Evolutionary conservation across 2,329 filamentous ascomycete species (phyloP).

Genomic region (Sporothrix luriei): DNA sequence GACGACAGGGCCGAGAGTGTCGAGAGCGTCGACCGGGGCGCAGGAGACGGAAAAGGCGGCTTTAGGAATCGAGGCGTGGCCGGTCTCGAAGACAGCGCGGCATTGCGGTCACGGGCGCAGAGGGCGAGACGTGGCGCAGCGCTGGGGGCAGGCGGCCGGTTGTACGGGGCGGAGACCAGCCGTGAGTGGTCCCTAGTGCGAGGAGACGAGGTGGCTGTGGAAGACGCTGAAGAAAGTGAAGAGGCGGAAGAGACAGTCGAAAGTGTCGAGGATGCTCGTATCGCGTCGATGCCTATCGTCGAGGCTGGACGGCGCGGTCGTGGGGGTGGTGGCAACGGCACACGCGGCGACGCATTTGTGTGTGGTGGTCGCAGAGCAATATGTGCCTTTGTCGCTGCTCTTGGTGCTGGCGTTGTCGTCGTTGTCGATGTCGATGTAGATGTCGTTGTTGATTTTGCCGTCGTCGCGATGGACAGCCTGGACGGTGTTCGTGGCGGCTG

Average conservation of each 20-base stretch:
- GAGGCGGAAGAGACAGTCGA: background rate
- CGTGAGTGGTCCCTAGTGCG: background rate
- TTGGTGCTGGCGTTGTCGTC: background rate
- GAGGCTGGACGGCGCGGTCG: conserved; percentile 14
- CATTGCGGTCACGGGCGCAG: conserved; percentile 47
- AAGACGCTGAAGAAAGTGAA: too few relatives aligned
- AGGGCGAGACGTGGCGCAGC: conserved; percentile 10
- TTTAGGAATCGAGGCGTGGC: conserved; percentile 26
- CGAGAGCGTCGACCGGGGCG: conserved; percentile 24
- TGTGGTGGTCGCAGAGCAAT: background rate
- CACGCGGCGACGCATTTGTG: conserved; percentile 27
- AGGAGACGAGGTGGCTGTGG: background rate
- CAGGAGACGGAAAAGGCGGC: conserved; percentile 3
- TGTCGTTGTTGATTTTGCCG: background rate
- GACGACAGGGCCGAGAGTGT: background rate
- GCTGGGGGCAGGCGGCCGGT: background rate
- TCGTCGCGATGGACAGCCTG: background rate
- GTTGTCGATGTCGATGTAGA: background rate
- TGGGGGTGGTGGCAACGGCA: conserved; percentile 3
- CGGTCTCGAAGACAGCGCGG: conserved; percentile 33
- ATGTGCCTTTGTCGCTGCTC: background rate
- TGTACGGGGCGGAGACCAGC: background rate
- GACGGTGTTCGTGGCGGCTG: conserved; percentile 6
- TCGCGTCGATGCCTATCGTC: conserved; percentile 20
- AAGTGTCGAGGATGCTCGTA: background rate